Evolutionary conservation across 257 asterid species (phyloP).

Genomic region (Phtheirospermum japonicum): DNA sequence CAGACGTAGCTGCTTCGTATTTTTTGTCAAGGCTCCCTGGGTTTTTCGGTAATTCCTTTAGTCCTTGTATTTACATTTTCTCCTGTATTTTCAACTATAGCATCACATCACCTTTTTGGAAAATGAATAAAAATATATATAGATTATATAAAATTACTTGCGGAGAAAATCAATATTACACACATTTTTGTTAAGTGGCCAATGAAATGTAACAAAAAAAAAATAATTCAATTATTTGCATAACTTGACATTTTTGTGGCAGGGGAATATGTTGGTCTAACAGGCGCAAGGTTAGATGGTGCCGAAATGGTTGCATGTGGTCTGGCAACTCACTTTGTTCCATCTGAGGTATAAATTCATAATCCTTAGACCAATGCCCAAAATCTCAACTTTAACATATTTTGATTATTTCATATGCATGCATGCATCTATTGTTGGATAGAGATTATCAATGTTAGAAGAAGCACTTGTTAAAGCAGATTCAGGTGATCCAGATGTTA

Average conservation of each 20-base stretch:
- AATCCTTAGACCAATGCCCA: neutral
- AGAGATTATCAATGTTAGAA: conserved; percentile 63
- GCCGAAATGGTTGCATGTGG: conserved; percentile 93
- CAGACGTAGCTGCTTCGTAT: conserved; percentile 65
- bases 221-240: too few species aligned
- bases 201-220: too few species aligned
- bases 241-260: conserved; percentile 32
- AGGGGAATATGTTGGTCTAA: conserved; percentile 87
- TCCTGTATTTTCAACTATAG: neutral
- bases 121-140: too few species aligned
- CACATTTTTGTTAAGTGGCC: too few species aligned
- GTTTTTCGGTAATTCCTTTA: neutral
- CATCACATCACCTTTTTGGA: too few species aligned
- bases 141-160: too few species aligned
- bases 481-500: conserved; percentile 59
- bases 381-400: neutral
- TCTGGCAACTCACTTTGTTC: conserved; percentile 82
- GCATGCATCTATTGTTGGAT: conserved; percentile 27
- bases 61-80: neutral
- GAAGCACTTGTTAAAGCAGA: conserved; percentile 52
- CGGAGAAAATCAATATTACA: too few species aligned
- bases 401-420: neutral
- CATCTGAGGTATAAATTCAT: conserved; percentile 46
- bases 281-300: conserved; percentile 85
- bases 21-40: neutral